These are phyloP conservation scores for Trichoderma parareesei DNA, from an alignment of 495 filamentous ascomycete genomes.

Conservation along the genomic window DNA sequence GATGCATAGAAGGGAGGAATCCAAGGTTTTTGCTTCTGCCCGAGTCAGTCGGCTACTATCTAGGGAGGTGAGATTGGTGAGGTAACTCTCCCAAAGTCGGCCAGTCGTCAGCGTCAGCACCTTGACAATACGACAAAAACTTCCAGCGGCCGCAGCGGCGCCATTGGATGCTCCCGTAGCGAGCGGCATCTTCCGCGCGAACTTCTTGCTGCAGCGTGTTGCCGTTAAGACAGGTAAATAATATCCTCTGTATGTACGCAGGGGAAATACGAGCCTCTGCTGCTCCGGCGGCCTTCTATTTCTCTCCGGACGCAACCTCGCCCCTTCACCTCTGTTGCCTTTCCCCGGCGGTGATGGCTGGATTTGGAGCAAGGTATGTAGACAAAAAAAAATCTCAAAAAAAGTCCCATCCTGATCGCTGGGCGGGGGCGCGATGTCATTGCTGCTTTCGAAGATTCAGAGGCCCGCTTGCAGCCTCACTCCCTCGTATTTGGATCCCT, in stretches of 20 bases:
- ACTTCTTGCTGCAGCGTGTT: too few relatives aligned
- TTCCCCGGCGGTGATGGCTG: too few relatives aligned
- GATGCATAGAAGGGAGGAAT: neutral
- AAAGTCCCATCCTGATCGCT: neutral
- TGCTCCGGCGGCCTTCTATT: too few relatives aligned
- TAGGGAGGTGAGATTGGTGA: too few relatives aligned
- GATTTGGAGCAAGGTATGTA: too few relatives aligned
- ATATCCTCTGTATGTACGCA: too few relatives aligned
- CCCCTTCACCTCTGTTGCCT: too few relatives aligned
- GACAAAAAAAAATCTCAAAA: too few relatives aligned
- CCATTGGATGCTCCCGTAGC: neutral
- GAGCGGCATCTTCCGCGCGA: neutral
- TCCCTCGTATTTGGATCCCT: neutral
- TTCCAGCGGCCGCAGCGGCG: neutral
- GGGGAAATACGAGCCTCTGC: too few relatives aligned
- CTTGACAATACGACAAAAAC: neutral
- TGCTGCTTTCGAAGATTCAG: neutral
- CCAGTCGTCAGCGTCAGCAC: neutral
- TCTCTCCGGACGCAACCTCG: too few relatives aligned
- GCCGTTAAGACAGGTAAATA: too few relatives aligned
- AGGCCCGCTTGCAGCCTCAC: neutral
- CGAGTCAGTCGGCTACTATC: neutral
- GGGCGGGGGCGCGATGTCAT: neutral
- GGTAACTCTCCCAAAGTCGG: too few relatives aligned
- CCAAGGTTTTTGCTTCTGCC: neutral